phyloP scores from a whole-genome alignment of 164 flowering plant genomes.

The Vitis riparia region DNA sequence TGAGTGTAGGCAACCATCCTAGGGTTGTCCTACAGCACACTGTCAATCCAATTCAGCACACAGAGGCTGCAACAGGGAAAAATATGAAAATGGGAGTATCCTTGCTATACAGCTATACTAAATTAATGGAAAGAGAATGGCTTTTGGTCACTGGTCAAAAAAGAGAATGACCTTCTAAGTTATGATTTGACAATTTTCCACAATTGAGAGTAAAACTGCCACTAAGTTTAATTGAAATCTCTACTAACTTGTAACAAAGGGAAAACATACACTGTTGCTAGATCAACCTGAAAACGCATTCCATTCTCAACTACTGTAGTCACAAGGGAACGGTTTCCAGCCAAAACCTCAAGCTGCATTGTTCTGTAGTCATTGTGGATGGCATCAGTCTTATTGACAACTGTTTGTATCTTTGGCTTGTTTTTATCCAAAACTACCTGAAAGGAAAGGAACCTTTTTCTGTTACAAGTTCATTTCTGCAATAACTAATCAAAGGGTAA shows the following conservation, averaged over 20 bases:
- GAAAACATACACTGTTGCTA: slow-evolving; percentile 74
- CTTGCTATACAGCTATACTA: too few relatives aligned
- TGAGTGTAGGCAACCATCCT: too few relatives aligned
- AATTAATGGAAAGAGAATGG: too few relatives aligned
- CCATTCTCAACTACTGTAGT: slow-evolving; percentile 86
- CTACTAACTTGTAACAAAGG: slow-evolving; percentile 8
- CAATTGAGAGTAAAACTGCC: not conserved
- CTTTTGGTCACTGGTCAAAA: too few relatives aligned
- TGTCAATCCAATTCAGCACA: too few relatives aligned
- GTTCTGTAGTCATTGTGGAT: slow-evolving; percentile 87
- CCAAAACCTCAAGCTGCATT: slow-evolving; percentile 96
- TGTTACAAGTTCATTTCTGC: slow-evolving; percentile 1
- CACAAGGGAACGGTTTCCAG: slow-evolving; percentile 88
- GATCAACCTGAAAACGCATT: slow-evolving; percentile 74
- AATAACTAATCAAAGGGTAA: not conserved
- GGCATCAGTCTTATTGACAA: slow-evolving; percentile 84
- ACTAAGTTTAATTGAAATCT: not conserved
- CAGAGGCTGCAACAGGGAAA: too few relatives aligned
- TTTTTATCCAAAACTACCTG: slow-evolving; percentile 94
- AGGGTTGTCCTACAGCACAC: too few relatives aligned
- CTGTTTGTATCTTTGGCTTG: slow-evolving; percentile 88
- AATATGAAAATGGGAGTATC: too few relatives aligned
- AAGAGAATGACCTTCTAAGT: not conserved
- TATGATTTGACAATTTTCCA: not conserved
- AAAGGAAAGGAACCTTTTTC: slow-evolving; percentile 7